These are phyloP conservation scores for Silybum marianum DNA, from an alignment of 129 eudicot genomes.

Conservation along the genomic window DNA sequence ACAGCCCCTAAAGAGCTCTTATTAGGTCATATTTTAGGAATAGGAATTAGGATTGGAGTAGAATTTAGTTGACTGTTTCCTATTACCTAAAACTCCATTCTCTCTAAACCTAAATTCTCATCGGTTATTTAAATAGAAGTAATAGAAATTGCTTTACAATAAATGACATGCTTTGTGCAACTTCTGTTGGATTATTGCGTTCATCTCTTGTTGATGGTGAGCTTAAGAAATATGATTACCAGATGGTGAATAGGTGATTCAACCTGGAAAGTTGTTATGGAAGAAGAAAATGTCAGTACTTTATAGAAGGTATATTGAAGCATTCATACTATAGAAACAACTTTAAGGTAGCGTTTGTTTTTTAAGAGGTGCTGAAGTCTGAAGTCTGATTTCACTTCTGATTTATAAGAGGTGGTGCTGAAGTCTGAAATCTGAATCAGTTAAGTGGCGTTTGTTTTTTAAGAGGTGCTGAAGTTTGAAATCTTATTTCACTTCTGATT, in stretches of 20 bases:
- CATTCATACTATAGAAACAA: too few species aligned
- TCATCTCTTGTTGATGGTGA: neutral
- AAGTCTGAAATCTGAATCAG: too few species aligned
- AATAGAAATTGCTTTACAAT: neutral
- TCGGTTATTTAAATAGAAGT: neutral
- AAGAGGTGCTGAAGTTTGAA: too few species aligned
- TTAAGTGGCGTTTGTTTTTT: too few species aligned
- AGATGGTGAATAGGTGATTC: neutral
- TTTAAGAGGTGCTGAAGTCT: too few species aligned
- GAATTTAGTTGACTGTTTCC: constrained; percentile 1
- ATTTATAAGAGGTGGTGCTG: too few species aligned
- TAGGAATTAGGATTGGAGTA: neutral
- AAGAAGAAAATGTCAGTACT: neutral
- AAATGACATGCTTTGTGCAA: neutral
- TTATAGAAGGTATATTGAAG: neutral
- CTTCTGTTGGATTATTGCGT: neutral
- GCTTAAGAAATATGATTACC: neutral
- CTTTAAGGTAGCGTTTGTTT: too few species aligned
- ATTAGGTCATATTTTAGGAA: neutral
- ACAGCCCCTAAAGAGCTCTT: neutral
- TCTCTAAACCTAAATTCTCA: neutral
- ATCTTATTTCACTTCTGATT: too few species aligned
- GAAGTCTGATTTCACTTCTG: too few species aligned
- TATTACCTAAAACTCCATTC: neutral
- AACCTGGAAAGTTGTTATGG: neutral